Evolutionary conservation across 192 early-diverging fungal species (phyloP).

Genomic region (Spizellomyces sp.): DNA sequence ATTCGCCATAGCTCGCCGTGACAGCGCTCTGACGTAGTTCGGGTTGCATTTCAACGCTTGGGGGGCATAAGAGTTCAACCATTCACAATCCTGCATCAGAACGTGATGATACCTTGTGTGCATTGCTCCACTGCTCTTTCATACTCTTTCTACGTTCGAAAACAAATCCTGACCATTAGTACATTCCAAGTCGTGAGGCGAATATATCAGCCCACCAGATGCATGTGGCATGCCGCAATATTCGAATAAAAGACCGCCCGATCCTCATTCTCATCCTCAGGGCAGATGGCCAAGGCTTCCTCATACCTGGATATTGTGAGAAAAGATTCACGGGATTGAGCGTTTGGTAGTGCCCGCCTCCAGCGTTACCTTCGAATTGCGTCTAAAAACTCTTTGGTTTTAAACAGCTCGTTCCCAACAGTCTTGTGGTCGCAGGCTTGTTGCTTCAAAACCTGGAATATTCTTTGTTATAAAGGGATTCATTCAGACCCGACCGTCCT

Average conservation of each 20-base stretch:
- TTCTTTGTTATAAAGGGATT: too few relatives aligned
- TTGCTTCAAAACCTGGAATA: constrained; percentile 3
- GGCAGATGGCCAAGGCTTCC: constrained; percentile 17
- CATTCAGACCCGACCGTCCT: too few relatives aligned
- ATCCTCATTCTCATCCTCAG: constrained; percentile 14
- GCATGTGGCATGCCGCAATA: constrained; percentile 68
- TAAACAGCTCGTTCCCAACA: constrained; percentile 10
- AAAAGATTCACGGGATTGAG: not conserved
- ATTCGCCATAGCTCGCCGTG: constrained; percentile 64
- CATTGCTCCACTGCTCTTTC: constrained; percentile 45
- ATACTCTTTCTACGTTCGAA: constrained; percentile 25
- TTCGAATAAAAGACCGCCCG: constrained; percentile 42
- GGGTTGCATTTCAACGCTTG: constrained; percentile 56
- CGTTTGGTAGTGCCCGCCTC: not conserved
- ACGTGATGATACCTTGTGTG: constrained; percentile 22
- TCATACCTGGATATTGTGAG: constrained; percentile 6
- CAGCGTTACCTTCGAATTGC: not conserved
- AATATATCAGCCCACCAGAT: constrained; percentile 39
- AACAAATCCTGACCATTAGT: constrained; percentile 20
- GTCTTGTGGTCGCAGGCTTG: constrained; percentile 2
- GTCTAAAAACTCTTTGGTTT: not conserved
- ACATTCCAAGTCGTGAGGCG: not conserved
- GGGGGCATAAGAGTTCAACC: constrained; percentile 25
- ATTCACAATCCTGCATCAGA: not conserved
- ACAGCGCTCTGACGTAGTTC: constrained; percentile 59